Evolutionary conservation across 768 basidiomycete species (phyloP), one percentile per base, ranked within the genome.

Genomic region (Russula earlei): DNA sequence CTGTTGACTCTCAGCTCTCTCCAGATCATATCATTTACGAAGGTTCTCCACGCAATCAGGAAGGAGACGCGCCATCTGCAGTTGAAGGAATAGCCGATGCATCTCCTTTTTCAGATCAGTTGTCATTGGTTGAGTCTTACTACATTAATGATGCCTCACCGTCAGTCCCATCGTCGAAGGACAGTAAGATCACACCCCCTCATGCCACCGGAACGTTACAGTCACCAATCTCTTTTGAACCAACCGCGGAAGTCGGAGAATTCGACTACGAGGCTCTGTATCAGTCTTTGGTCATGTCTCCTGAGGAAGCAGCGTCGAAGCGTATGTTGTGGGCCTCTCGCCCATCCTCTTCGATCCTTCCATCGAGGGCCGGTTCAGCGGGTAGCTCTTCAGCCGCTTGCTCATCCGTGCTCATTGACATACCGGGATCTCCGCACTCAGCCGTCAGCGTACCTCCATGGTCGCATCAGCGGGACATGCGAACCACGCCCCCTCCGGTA

Each of bases 281-380:
- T 41, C 58, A 54, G 42, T 51, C 43, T n/a, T 12, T 53, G 5
- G 17, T 44, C 25, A 52, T 49, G 57, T 61, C 60, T 5, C 57
- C 60, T 14, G 45, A 59, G 25, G 48, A 59, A 31, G 57, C 52
- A 1, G 37, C 37, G 36, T 45, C 57, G 19, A 59, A 59, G 42
- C 62, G 54, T 46, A 49, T 55, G 45, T 62, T 59, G n/a, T 62
- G 55, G 44, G 38, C 44, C 4, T 54, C 55, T 34, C 44, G 42
- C 17, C 29, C 17, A 10, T 54, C 37, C 2, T 44, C 49, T 17
- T 15, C 17, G n/a, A 52, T 31, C 15, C 37, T 44, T 5, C 22
- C 47, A 19, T 27, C 12, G 10, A 49, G 38, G 15, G 33, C 57
- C 14, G 47, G 52, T 4, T 48, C 56, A 37, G 15, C n/a, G 12